A percentile compares a stretch with the other conserved stretches of the same genome.
phyloP scores from a whole-genome alignment of 805 yeast species.

The Cyberlindnera petersonii region DNA sequence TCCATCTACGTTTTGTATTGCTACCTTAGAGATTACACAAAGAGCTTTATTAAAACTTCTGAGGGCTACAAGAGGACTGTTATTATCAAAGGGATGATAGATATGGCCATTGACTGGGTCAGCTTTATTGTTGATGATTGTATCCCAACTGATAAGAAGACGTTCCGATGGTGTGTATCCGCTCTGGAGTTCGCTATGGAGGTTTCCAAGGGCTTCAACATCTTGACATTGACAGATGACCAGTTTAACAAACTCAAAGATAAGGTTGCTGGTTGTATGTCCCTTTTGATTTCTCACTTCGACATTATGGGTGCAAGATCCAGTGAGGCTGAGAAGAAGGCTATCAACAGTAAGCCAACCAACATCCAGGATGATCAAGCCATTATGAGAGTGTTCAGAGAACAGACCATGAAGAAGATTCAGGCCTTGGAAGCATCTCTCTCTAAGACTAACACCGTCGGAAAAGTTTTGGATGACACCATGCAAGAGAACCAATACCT shows the following conservation, averaged over 20 bases:
- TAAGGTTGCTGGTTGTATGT: constrained; percentile 92
- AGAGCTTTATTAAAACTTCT: constrained; percentile 59
- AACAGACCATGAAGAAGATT: constrained; percentile 65
- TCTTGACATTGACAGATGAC: constrained; percentile 70
- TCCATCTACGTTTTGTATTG: constrained; percentile 68
- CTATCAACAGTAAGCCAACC: constrained; percentile 37
- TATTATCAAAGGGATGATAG: constrained; percentile 67
- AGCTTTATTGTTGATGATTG: constrained; percentile 92
- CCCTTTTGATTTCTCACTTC: constrained; percentile 88
- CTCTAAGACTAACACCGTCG: constrained; percentile 46
- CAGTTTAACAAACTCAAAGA: constrained; percentile 69
- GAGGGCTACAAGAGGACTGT: constrained; percentile 64
- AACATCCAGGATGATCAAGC: constrained; percentile 53
- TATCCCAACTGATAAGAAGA: constrained; percentile 82
- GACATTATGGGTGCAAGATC: constrained; percentile 98
- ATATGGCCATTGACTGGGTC: constrained; percentile 84
- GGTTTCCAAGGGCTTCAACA: constrained; percentile 86
- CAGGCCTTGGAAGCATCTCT: constrained; percentile 53
- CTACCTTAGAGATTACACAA: constrained; percentile 78
- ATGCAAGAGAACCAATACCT: constrained; percentile 86
- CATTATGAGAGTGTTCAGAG: constrained; percentile 53
- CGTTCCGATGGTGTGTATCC: constrained; percentile 93
- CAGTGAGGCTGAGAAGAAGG: constrained; percentile 51
- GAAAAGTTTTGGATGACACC: constrained; percentile 84
- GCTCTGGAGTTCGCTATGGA: constrained; percentile 96